A percentile compares a stretch with the other conserved stretches of the same genome.
phyloP scores from a whole-genome alignment of 2,329 filamentous ascomycete species.

The Diplodia scrobiculata region DNA sequence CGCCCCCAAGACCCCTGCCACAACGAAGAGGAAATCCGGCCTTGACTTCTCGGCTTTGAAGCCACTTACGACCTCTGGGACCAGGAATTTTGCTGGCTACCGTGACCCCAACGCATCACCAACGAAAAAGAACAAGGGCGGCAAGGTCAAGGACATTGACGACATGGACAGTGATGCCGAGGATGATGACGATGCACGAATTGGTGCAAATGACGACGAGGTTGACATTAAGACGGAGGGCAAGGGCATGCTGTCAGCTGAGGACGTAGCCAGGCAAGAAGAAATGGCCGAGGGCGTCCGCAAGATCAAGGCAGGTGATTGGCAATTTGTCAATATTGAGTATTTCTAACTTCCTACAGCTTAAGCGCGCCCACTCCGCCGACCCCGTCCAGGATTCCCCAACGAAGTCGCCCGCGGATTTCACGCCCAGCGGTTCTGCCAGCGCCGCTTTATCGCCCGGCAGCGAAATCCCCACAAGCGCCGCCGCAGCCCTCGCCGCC shows the following conservation, averaged over 20 bases:
- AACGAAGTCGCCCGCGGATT: slow-evolving; percentile 16
- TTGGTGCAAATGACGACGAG: slow-evolving; percentile 58
- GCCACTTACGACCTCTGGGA: slow-evolving; percentile 81
- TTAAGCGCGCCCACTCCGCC: slow-evolving; percentile 77
- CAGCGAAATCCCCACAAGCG: slow-evolving; percentile 25
- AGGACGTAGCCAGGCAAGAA: slow-evolving; percentile 71
- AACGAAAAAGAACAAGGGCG: slow-evolving; percentile 54
- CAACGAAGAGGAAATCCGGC: slow-evolving; percentile 77
- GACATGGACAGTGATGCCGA: slow-evolving; percentile 78
- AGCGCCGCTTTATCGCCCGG: slow-evolving; percentile 34
- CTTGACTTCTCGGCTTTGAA: slow-evolving; percentile 83
- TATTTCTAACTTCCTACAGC: slow-evolving; percentile 51
- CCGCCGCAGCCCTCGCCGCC: slow-evolving; percentile 26
- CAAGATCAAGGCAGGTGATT: slow-evolving; percentile 70
- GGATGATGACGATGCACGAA: slow-evolving; percentile 63
- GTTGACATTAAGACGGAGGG: slow-evolving; percentile 63
- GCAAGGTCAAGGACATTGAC: slow-evolving; percentile 56
- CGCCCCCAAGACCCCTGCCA: slow-evolving; percentile 61
- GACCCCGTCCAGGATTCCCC: slow-evolving; percentile 60
- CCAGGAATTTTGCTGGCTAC: slow-evolving; percentile 87
- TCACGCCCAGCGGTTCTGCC: slow-evolving; percentile 31
- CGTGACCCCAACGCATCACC: slow-evolving; percentile 65
- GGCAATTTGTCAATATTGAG: not conserved
- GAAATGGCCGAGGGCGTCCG: slow-evolving; percentile 79
- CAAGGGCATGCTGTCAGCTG: slow-evolving; percentile 61